Percentiles rank a stretch among this genome's conserved stretches.
These are phyloP conservation scores for Noccaea bulbosa DNA, from an alignment of 345 rosid species.

Conservation along the genomic window DNA sequence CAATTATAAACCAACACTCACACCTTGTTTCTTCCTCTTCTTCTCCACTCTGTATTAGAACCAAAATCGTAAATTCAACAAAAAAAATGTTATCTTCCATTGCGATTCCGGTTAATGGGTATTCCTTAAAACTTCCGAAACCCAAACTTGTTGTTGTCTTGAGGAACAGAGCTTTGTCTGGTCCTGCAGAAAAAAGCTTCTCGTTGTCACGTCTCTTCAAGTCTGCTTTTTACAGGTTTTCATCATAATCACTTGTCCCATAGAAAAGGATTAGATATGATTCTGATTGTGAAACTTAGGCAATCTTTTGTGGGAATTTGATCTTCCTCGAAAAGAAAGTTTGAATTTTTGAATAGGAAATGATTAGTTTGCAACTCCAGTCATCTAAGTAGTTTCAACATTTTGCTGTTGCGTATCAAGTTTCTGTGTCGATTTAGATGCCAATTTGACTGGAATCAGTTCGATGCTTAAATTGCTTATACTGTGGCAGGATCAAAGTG, in stretches of 20 bases:
- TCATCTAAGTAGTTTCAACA: not conserved
- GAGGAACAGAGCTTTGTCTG: constrained; percentile 9
- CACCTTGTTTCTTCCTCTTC: constrained; percentile 15
- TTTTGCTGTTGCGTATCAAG: not conserved
- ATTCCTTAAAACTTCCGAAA: constrained; percentile 43
- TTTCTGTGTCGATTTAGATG: not conserved
- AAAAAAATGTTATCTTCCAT: constrained; percentile 48
- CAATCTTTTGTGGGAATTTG: not conserved
- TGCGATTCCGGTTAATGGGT: constrained; percentile 44
- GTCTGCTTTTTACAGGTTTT: constrained; percentile 46
- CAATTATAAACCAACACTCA: constrained; percentile 27
- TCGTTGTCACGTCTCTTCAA: constrained; percentile 29
- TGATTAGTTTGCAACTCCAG: no score
- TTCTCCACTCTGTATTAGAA: not conserved
- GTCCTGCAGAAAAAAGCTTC: constrained; percentile 1
- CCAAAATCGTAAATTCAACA: not conserved
- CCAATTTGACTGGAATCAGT: not conserved
- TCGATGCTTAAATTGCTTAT: not conserved
- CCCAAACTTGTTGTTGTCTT: constrained; percentile 30
- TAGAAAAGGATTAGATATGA: not conserved
- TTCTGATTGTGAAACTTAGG: not conserved
- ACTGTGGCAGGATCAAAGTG: constrained; percentile 42
- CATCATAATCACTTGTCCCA: not conserved
- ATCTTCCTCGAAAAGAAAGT: not conserved
- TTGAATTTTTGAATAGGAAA: not conserved